phyloP scores from a whole-genome alignment of 108 stramenopile genomes.

The Discostella pseudostelligera region DNA sequence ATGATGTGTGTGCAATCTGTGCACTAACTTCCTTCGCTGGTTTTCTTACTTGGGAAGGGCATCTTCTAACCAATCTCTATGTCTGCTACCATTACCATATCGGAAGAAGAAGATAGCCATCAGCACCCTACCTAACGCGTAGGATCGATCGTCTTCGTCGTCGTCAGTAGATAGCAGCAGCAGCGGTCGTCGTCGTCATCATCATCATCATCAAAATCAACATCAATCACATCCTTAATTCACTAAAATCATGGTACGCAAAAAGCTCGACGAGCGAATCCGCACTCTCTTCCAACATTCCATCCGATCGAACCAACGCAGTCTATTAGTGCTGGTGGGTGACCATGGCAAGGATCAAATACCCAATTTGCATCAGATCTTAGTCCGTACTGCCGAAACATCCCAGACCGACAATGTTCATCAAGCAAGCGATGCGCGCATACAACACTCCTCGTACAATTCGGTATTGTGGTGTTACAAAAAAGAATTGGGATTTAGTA shows the following conservation, averaged over 20 bases:
- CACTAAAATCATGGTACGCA: slow-evolving; percentile 86
- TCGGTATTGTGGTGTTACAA: slow-evolving; percentile 99
- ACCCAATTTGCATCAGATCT: slow-evolving; percentile 94
- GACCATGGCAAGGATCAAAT: slow-evolving; percentile 99
- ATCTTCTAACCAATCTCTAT: too few species aligned
- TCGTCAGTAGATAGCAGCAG: too few species aligned
- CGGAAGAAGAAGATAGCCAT: too few species aligned
- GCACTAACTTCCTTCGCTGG: too few species aligned
- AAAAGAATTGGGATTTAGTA: slow-evolving; percentile 98
- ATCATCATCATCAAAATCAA: background rate
- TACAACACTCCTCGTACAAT: background rate
- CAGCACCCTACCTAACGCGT: too few species aligned
- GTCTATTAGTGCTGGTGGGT: slow-evolving; percentile 95
- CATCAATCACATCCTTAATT: background rate
- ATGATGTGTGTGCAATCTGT: too few species aligned
- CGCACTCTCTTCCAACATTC: slow-evolving; percentile 90
- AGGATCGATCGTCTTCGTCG: too few species aligned
- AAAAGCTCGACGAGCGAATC: slow-evolving; percentile 96
- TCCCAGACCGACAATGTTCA: background rate
- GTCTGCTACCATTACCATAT: too few species aligned
- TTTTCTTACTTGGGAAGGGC: too few species aligned
- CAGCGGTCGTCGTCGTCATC: background rate
- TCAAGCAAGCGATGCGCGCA: background rate
- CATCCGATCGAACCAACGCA: slow-evolving; percentile 79
- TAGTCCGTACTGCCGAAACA: slow-evolving; percentile 53